Conservation (phyloP, 2,329 filamentous ascomycete species). For the Cercospora sp. region DNA sequence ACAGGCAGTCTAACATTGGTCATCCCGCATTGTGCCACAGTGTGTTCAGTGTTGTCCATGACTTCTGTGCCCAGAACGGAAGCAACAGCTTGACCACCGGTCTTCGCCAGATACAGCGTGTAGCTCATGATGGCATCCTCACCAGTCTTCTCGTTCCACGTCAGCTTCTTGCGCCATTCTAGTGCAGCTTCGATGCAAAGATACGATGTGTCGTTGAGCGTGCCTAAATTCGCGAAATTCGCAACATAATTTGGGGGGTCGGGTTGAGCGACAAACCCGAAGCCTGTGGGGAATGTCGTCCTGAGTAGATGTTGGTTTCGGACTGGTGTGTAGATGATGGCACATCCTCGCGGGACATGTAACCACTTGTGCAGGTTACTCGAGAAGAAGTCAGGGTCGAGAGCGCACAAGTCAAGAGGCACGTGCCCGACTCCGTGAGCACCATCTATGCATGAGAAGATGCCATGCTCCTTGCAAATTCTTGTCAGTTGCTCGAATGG, state of each 20-base stretch:
- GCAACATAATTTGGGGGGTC: constrained; percentile 37
- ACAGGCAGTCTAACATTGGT: constrained; percentile 69
- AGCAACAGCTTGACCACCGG: constrained; percentile 63
- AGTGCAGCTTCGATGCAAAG: constrained; percentile 72
- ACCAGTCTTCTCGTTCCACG: constrained; percentile 47
- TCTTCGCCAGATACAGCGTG: constrained; percentile 60
- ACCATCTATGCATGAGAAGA: constrained; percentile 77
- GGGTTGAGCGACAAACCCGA: constrained; percentile 60
- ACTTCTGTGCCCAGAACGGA: constrained; percentile 67
- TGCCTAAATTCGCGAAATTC: constrained; percentile 72
- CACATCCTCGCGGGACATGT: constrained; percentile 73
- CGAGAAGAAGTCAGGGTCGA: constrained; percentile 83
- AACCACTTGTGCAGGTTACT: constrained; percentile 92
- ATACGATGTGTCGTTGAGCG: constrained; percentile 70
- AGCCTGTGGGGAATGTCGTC: constrained; percentile 75
- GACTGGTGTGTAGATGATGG: constrained; percentile 74
- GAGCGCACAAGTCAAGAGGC: constrained; percentile 61
- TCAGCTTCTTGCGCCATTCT: constrained; percentile 61
- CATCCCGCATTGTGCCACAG: constrained; percentile 60
- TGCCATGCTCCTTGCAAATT: constrained; percentile 64
- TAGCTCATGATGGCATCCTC: constrained; percentile 70
- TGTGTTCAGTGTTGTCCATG: constrained; percentile 64
- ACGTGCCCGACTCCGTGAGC: constrained; percentile 84
- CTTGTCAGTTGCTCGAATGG: constrained; percentile 70
- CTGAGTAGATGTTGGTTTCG: constrained; percentile 75